Evolutionary conservation across 1,139 yeast species (phyloP).

Genomic region (Taphrina betulina): DNA sequence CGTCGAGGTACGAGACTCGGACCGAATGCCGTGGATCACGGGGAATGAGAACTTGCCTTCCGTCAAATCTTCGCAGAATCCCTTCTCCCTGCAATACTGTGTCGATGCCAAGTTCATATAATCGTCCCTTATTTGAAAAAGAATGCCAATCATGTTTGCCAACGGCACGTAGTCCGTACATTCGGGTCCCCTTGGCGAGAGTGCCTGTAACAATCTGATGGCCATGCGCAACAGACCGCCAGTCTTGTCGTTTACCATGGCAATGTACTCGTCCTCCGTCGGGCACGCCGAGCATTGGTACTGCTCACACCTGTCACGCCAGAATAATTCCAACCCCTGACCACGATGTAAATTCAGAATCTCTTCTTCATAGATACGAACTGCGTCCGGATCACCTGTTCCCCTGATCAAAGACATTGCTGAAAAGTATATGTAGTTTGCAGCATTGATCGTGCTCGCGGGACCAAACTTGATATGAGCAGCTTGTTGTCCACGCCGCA

Average conservation of each 20-base stretch:
- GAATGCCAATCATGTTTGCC: slow-evolving; percentile 74
- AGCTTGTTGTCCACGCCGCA: slow-evolving; percentile 72
- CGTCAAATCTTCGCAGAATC: slow-evolving; percentile 79
- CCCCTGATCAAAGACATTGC: slow-evolving; percentile 48
- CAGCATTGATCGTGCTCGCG: slow-evolving; percentile 77
- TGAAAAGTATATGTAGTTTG: slow-evolving; percentile 75
- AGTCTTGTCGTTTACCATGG: slow-evolving; percentile 84
- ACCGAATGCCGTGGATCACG: slow-evolving; percentile 61
- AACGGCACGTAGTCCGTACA: slow-evolving; percentile 54
- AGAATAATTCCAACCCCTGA: slow-evolving; percentile 81
- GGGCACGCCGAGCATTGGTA: slow-evolving; percentile 55
- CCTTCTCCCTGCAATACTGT: slow-evolving; percentile 65
- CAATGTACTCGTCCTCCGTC: slow-evolving; percentile 62
- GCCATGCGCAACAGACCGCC: slow-evolving; percentile 83
- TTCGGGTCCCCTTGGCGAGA: slow-evolving; percentile 28
- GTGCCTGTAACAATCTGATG: slow-evolving; percentile 58
- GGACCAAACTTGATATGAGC: slow-evolving; percentile 75
- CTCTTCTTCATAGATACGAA: slow-evolving; percentile 52
- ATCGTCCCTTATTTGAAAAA: slow-evolving; percentile 74
- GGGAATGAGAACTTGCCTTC: slow-evolving; percentile 91
- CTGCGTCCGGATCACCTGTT: slow-evolving; percentile 5
- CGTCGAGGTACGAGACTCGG: slow-evolving; percentile 45
- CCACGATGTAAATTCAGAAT: slow-evolving; percentile 79
- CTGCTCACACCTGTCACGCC: slow-evolving; percentile 59
- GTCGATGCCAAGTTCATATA: slow-evolving; percentile 48